Evolutionary conservation across 129 eudicot species (phyloP).

Genomic region (Logfia minima): DNA sequence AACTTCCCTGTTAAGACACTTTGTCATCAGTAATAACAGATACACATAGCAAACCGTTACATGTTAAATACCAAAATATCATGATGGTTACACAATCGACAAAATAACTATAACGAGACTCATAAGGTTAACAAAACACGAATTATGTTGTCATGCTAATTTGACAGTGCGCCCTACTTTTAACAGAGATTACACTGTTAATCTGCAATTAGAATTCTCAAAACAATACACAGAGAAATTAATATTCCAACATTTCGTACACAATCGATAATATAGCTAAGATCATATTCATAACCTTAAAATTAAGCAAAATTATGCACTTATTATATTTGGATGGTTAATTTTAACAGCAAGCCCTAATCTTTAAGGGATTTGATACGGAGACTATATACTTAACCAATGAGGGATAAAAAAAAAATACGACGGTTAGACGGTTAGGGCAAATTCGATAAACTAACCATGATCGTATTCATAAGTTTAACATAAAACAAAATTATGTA

Average conservation of each 20-base stretch:
- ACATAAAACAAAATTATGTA: not conserved
- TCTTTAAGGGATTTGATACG: not conserved
- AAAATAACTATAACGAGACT: not conserved
- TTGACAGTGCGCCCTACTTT: not conserved
- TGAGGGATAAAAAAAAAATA: no score
- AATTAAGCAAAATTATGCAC: no score
- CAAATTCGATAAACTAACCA: not conserved
- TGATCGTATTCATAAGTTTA: not conserved
- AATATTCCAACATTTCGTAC: not conserved
- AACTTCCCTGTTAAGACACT: conserved; percentile 46
- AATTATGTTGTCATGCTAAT: not conserved
- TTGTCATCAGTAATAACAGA: conserved; percentile 20
- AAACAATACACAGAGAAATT: not conserved
- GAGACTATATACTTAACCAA: not conserved
- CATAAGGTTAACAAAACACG: not conserved
- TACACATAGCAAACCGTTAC: not conserved
- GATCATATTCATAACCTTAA: not conserved
- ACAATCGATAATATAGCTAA: not conserved
- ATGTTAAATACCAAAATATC: not conserved
- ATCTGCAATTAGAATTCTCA: not conserved
- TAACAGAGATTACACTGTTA: not conserved
- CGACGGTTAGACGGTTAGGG: not conserved
- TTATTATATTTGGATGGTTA: not conserved
- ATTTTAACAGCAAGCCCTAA: not conserved
- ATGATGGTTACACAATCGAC: not conserved